Evolutionary conservation across 2,329 filamentous ascomycete genomes (phyloP), one percentile per base, ranked within the genome.

Genomic region (Beauveria asiatica): DNA sequence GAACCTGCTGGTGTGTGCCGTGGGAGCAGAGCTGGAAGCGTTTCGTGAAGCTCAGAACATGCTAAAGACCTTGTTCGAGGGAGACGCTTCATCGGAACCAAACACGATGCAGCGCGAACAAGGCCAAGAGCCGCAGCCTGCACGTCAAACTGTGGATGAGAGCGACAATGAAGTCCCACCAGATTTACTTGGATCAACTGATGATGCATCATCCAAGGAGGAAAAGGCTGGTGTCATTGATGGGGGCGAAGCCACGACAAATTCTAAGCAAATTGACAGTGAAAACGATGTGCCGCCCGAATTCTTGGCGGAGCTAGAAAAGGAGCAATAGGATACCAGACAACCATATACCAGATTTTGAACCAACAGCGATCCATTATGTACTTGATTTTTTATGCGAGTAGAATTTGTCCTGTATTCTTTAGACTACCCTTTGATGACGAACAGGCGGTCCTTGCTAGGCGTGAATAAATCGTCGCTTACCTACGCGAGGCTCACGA

Each of bases 1-100:
- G 89, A 92, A 87, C 60, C 74, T 92, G 17, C 76, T 93, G 19
- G 85, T 92, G 5, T 89, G 84, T 56, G 88, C 88, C 11, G 84
- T 93, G 39, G 87, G 88, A 0, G 89, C 89, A 0, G 89, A 90
- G 69, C 68, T 89, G 1, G 85, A 87, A 61, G 86, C 86, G 2
- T 85, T 89, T 62, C 75, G 74, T 37, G 81, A 86, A 66, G 85
- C 85, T 1, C 79, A 80, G 65, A 71, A 76, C 3, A 76, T 90
- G 46, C 73, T 90, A n/a, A 62, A 66, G 45, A 62, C 61, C 10
- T n/a, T 67, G n/a, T 37, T 64, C 1, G 48, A 57, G 8, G 42
- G 33, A 13, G 51, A 60, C 1, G 63, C 60, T 17, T 51, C 27
- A 7, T 54, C 30, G 19, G 25, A 61, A 2, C 63, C 65, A 17